Evolutionary conservation across 768 basidiomycete genomes (phyloP).

Genomic region (Suillus fuscotomentosus): DNA sequence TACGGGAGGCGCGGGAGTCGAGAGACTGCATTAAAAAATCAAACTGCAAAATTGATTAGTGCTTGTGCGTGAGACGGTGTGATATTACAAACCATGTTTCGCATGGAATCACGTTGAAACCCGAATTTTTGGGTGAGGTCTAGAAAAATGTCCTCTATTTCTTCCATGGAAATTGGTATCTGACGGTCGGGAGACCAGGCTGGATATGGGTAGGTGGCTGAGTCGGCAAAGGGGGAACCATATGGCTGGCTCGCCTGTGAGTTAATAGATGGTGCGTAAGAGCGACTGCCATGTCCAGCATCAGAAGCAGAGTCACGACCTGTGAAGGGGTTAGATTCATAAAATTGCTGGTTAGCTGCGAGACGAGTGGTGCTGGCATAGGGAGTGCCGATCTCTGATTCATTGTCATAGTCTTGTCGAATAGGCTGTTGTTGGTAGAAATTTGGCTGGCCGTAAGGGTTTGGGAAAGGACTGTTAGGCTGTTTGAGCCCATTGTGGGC

Average conservation of each 20-base stretch:
- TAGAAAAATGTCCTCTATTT: constrained; percentile 98
- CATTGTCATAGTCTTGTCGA: constrained; percentile 41
- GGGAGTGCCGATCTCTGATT: constrained; percentile 53
- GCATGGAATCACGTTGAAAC: constrained; percentile 94
- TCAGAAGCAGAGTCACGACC: constrained; percentile 29
- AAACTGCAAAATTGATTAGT: constrained; percentile 50
- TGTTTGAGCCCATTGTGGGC: constrained; percentile 40
- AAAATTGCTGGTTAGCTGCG: constrained; percentile 41
- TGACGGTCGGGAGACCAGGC: constrained; percentile 93
- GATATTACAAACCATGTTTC: constrained; percentile 72
- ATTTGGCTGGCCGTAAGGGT: constrained; percentile 19
- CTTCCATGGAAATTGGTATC: constrained; percentile 95
- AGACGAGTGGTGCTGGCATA: constrained; percentile 60
- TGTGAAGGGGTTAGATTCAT: constrained; percentile 21
- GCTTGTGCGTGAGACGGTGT: not conserved
- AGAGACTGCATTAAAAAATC: constrained; percentile 98
- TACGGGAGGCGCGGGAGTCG: constrained; percentile 96
- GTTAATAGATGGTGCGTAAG: constrained; percentile 56
- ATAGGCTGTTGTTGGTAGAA: constrained; percentile 27
- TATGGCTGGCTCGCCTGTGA: constrained; percentile 60
- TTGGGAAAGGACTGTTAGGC: constrained; percentile 27
- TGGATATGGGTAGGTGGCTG: constrained; percentile 76
- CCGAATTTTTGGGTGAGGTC: constrained; percentile 99
- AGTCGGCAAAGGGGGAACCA: constrained; percentile 59
- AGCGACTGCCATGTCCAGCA: constrained; percentile 33